Conservation (phyloP, 208 protist species). For the Acanthamoeba divionensis region DNA sequence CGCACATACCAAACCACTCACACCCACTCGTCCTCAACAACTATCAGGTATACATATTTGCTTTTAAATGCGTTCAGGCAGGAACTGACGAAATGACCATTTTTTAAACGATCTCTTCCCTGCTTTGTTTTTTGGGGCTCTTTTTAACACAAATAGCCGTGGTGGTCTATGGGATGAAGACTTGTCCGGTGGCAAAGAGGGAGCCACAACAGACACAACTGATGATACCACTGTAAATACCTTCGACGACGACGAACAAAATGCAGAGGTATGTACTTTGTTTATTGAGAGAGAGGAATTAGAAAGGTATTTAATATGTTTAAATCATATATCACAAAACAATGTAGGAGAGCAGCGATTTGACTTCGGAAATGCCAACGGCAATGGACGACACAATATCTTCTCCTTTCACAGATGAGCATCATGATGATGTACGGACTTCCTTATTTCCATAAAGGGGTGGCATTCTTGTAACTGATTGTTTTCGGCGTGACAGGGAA, state of each 20-base stretch:
- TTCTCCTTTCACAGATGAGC: too few relatives aligned
- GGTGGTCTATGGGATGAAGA: neutral
- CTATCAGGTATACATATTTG: neutral
- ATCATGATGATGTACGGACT: too few relatives aligned
- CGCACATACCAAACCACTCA: neutral
- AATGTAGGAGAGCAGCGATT: neutral
- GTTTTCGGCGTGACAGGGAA: too few relatives aligned
- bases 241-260: neutral
- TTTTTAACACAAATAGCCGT: neutral
- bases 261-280: neutral
- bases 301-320: neutral
- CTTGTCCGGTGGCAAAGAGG: neutral
- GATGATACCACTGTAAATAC: neutral
- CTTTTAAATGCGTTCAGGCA: neutral
- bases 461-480: too few relatives aligned
- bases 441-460: too few relatives aligned
- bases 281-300: neutral
- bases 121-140: neutral
- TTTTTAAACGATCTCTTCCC: neutral
- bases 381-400: conserved; percentile 15
- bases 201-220: neutral
- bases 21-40: neutral
- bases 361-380: neutral
- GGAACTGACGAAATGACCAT: neutral
- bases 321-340: neutral